Percentiles rank a stretch among this genome's conserved stretches.
Evolutionary conservation across 345 rosid genomes (phyloP).

Genomic region (Salix suchowensis): DNA sequence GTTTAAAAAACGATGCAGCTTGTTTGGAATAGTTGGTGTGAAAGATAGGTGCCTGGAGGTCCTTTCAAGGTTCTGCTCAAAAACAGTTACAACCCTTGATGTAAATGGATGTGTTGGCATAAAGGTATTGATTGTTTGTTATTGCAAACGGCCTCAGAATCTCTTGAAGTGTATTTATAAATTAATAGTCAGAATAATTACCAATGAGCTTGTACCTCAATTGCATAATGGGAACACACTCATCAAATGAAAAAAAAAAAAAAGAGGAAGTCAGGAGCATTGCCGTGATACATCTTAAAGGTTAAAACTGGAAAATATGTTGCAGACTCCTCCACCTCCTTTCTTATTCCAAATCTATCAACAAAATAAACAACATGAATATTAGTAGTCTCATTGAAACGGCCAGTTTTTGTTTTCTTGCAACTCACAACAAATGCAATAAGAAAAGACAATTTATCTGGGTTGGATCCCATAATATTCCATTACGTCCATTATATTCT

Average conservation of each 20-base stretch:
- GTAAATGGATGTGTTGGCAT: conserved; percentile 89
- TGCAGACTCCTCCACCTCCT: no score
- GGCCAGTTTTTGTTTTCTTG: no score
- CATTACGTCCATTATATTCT: no score
- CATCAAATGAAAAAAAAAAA: no score
- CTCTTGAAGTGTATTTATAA: not conserved
- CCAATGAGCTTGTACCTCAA: not conserved
- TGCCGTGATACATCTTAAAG: not conserved
- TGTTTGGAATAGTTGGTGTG: conserved; percentile 92
- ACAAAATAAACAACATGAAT: no score
- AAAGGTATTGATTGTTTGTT: conserved; percentile 45
- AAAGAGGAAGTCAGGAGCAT: no score
- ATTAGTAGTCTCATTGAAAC: no score
- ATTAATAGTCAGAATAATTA: not conserved
- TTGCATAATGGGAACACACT: not conserved
- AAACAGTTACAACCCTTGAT: conserved; percentile 70
- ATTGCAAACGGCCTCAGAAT: not conserved
- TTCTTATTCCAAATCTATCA: no score
- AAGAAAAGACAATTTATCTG: no score
- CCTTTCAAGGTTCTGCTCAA: conserved; percentile 67
- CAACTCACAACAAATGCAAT: no score
- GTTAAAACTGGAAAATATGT: not conserved
- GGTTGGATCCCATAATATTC: no score
- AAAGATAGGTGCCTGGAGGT: conserved; percentile 72
- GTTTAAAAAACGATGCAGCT: conserved; percentile 44